phyloP scores from a whole-genome alignment of 371 early-diverging fungal species.

The Neoconidiobolus thromboides region DNA sequence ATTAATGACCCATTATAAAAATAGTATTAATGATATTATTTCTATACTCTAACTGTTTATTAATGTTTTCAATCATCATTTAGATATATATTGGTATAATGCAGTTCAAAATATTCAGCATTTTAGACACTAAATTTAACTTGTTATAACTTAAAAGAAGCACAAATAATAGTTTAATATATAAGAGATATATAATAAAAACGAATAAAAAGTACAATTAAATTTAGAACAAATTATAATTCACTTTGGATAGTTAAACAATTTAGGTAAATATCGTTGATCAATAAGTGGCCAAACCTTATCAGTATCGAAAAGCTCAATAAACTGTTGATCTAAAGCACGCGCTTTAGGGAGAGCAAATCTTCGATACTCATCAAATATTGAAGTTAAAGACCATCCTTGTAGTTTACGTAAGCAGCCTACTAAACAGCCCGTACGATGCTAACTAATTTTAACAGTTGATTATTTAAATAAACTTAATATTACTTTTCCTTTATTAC shows the following conservation, averaged over 20 bases:
- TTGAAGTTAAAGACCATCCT: constrained; percentile 84
- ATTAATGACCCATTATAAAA: too few species aligned
- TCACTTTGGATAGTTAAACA: background rate
- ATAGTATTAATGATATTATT: too few species aligned
- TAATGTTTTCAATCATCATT: too few species aligned
- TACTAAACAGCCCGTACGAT: constrained; percentile 88
- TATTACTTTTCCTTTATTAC: constrained; percentile 89
- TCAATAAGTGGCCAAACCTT: constrained; percentile 61
- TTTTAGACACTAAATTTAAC: too few species aligned
- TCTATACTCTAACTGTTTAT: too few species aligned
- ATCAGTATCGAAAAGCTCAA: constrained; percentile 78
- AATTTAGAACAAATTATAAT: too few species aligned
- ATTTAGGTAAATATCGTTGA: constrained; percentile 31
- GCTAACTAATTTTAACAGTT: constrained; percentile 19
- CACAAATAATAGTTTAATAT: too few species aligned
- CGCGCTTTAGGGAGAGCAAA: constrained; percentile 86
- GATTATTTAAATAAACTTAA: background rate
- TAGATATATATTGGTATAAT: too few species aligned
- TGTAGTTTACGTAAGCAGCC: constrained; percentile 87
- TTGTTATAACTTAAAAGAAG: too few species aligned
- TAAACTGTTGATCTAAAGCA: constrained; percentile 93
- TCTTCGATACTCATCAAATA: constrained; percentile 90
- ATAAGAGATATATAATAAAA: too few species aligned
- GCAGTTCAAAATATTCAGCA: too few species aligned
- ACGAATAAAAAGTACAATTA: too few species aligned